Evolutionary conservation across 768 basidiomycete species (phyloP), one percentile per base, ranked within the genome.

Genomic region (Clitopilus hobsonii): DNA sequence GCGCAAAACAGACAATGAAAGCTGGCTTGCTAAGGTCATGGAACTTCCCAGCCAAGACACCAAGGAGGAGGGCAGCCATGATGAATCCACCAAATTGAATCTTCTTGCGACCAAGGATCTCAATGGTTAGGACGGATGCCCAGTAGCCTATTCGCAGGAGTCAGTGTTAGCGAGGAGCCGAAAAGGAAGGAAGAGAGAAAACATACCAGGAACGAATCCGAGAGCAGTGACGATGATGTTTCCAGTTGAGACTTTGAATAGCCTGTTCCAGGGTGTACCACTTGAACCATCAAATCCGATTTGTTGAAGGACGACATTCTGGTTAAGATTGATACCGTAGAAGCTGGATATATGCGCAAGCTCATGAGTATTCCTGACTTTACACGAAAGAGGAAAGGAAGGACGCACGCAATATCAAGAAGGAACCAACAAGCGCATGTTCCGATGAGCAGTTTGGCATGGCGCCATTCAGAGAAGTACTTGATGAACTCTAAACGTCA

Each of bases 81-180:
- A 89, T 61, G 78, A 91, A 91, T 2, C 89, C 89, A 63, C 85
- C 81, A 20, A 89, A 71, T 62, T 91, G 89, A 57, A 91, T 89
- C 68, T 75, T 74, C 61, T 89, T 91, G 18, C 89, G 78, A 0
- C 89, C 88, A 8, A 89, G 76, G 52, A 78, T 79, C 69, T 91
- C 89, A 56, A 90, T 85, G 1, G 82, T 82, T 28, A 91, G 65
- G 36, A 90, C 70, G 0, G 87, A 75, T 6, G 74, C 83, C 63
- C 86, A 91, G 72, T 90, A 89, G 8, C 87, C 85, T 85, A 32
- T 32, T n/a, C 1, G n/a, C 14, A 41, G 6, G 5, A 24, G 51
- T 49, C n/a, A 28, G 48, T 51, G n/a, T n/a, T 18, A 55, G 29
- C 20, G 58, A 25, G 53, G 38, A 32, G 11, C 27, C 7, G 5